Conservation (phyloP, 2,329 filamentous ascomycete genomes). For the Pseudocercospora fuligena region DNA sequence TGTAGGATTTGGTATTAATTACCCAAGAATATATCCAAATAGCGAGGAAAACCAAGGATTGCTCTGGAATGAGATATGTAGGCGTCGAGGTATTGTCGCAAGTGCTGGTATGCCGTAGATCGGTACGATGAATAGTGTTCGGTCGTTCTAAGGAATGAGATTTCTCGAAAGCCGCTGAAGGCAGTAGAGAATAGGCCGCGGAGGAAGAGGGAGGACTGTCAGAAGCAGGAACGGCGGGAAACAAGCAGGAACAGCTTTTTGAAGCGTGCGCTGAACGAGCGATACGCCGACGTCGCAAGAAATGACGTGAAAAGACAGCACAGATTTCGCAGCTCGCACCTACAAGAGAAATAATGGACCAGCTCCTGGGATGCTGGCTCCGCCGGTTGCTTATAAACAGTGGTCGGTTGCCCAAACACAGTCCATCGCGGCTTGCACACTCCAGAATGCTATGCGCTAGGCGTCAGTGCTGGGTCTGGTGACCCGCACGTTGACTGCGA, state of each 20-base stretch:
- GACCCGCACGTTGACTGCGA: conserved; percentile 3
- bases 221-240: conserved; percentile 7
- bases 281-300: conserved; percentile 10
- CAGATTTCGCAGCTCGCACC: conserved; percentile 14
- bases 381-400: conserved; percentile 6
- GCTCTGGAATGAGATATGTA: neutral
- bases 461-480: conserved; percentile 8
- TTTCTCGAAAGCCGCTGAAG: neutral
- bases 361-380: conserved; percentile 11
- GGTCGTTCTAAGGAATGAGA: neutral
- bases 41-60: neutral
- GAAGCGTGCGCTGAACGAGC: neutral
- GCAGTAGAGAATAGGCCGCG: conserved; percentile 2
- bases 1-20: conserved; percentile 3
- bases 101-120: neutral
- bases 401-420: neutral
- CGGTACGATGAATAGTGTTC: neutral
- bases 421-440: neutral
- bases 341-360: conserved; percentile 3
- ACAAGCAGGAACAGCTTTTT: conserved; percentile 9
- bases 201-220: conserved; percentile 5
- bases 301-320: conserved; percentile 13
- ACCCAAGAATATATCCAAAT: neutral
- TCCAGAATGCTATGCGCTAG: neutral
- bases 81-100: neutral